Evolutionary conservation across 331 rosid species (phyloP).

Genomic region (Malus hybrid): DNA sequence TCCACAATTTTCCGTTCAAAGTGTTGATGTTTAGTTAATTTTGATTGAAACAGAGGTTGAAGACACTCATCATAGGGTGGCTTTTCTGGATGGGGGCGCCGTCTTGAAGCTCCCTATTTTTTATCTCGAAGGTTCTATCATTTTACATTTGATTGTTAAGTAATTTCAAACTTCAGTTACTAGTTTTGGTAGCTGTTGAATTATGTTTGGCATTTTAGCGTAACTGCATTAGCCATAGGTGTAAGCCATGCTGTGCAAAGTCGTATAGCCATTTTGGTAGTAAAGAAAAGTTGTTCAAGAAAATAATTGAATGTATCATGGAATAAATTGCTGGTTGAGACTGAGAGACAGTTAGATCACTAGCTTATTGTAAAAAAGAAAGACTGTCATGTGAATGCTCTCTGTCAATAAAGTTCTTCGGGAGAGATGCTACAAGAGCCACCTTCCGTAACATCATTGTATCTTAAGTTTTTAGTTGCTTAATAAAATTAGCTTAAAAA

Average conservation of each 20-base stretch:
- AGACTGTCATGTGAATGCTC: neutral
- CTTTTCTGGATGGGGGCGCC: conserved; percentile 84
- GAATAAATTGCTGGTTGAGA: neutral
- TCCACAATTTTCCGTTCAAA: neutral
- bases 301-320: neutral
- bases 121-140: conserved; percentile 57
- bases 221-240: neutral
- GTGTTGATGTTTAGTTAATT: neutral
- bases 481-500: neutral
- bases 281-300: neutral
- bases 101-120: conserved; percentile 62
- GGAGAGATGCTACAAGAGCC: neutral
- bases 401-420: neutral
- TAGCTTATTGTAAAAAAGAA: neutral
- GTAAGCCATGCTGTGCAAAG: neutral
- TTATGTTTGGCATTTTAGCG: neutral
- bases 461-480: neutral
- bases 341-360: neutral
- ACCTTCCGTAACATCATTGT: neutral
- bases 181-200: neutral
- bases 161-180: neutral
- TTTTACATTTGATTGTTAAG: neutral
- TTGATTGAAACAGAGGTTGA: conserved; percentile 65
- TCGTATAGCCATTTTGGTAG: neutral
- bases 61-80: conserved; percentile 71